phyloP scores from a whole-genome alignment of 352 stramenopile species.

The Globisporangium okanoganense region DNA sequence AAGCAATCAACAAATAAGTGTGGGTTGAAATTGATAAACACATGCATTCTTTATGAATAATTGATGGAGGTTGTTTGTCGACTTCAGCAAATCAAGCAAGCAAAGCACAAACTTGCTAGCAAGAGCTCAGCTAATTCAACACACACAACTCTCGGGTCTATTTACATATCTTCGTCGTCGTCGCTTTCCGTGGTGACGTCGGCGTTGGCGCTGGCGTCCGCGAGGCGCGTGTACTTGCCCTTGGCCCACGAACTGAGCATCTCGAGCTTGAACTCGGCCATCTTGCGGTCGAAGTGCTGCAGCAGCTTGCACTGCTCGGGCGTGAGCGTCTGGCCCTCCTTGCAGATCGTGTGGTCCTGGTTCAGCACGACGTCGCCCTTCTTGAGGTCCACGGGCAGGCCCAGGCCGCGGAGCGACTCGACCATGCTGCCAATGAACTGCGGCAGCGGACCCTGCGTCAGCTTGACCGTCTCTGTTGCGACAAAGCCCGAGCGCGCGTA shows the following conservation, averaged over 20 bases:
- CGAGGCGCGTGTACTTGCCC: constrained; percentile 72
- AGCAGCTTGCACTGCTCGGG: constrained; percentile 96
- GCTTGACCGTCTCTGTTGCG: constrained; percentile 83
- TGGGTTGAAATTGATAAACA: constrained; percentile 4
- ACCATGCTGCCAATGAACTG: constrained; percentile 96
- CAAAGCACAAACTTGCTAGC: not conserved
- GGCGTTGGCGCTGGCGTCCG: constrained; percentile 32
- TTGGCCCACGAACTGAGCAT: constrained; percentile 77
- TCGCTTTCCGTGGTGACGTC: constrained; percentile 16
- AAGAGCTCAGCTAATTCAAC: not conserved
- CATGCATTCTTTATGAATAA: constrained; percentile 21
- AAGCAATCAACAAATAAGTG: not conserved
- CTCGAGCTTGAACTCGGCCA: constrained; percentile 83
- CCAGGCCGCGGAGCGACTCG: constrained; percentile 94
- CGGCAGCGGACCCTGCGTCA: constrained; percentile 88
- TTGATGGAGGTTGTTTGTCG: constrained; percentile 3
- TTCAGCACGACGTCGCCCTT: constrained; percentile 92
- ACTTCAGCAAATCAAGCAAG: not conserved
- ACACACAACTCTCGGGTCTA: constrained; percentile 11
- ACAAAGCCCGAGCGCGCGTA: constrained; percentile 93
- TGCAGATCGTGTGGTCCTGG: constrained; percentile 93
- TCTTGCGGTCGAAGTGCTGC: constrained; percentile 88
- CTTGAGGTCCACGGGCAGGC: constrained; percentile 96
- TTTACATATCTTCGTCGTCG: constrained; percentile 31
- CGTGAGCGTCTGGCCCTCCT: constrained; percentile 90